These are phyloP conservation scores for Claviceps sp. DNA, from an alignment of 2,329 filamentous ascomycete genomes.

Conservation along the genomic window DNA sequence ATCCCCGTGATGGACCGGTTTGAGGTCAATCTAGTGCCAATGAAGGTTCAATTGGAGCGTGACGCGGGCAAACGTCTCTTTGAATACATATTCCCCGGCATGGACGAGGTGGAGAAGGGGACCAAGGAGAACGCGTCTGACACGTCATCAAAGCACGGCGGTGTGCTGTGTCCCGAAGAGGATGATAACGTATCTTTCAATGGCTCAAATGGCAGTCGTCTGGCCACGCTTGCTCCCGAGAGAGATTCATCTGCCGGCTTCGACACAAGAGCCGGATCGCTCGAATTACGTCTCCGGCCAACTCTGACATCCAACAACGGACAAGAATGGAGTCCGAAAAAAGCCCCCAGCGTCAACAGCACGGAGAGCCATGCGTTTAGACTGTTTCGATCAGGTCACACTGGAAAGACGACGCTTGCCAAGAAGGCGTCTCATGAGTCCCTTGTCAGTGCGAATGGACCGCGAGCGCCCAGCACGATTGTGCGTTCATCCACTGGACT, in stretches of 20 bases:
- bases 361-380: slow-evolving; percentile 31
- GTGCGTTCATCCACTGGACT: slow-evolving; percentile 33
- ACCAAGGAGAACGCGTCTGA: slow-evolving; percentile 44
- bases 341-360: slow-evolving; percentile 35
- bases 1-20: slow-evolving; percentile 97
- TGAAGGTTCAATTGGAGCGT: slow-evolving; percentile 86
- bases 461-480: slow-evolving; percentile 25
- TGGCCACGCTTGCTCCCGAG: slow-evolving; percentile 25
- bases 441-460: slow-evolving; percentile 25
- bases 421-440: slow-evolving; percentile 47
- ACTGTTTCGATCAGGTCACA: slow-evolving; percentile 32
- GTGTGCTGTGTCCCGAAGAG: slow-evolving; percentile 8
- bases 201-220: slow-evolving; percentile 22
- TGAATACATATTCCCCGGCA: slow-evolving; percentile 91
- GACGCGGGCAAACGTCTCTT: slow-evolving; percentile 89
- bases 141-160: slow-evolving; percentile 29
- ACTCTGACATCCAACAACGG: slow-evolving; percentile 52
- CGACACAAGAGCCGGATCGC: slow-evolving; percentile 52
- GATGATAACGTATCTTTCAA: slow-evolving; percentile 33
- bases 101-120: slow-evolving; percentile 44
- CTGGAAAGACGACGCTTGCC: slow-evolving; percentile 25
- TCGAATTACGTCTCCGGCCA: slow-evolving; percentile 72
- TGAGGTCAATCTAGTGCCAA: slow-evolving; percentile 81
- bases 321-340: slow-evolving; percentile 24
- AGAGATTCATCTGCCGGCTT: slow-evolving; percentile 33